Conservation (phyloP, 73 alveolate species). For the Paramecium bursaria region DNA sequence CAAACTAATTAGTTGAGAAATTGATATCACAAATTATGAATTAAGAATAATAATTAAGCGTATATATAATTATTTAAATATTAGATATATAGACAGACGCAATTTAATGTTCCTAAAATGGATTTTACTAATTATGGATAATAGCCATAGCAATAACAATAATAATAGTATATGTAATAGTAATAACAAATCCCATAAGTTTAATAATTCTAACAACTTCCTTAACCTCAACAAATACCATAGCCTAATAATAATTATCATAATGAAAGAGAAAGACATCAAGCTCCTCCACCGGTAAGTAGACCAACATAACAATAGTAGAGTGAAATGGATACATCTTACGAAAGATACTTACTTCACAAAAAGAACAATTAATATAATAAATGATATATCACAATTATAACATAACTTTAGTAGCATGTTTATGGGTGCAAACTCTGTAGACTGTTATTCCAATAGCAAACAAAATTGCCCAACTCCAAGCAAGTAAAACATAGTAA, state of each 20-base stretch:
- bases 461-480: conserved; percentile 58
- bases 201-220: background rate
- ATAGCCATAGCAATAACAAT: background rate
- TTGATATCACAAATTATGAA: conserved; percentile 23
- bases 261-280: background rate
- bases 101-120: background rate
- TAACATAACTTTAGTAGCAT: too few species aligned
- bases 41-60: conserved; percentile 32
- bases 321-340: conserved; percentile 27
- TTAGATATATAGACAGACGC: background rate
- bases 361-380: too few species aligned
- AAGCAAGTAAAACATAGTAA: conserved; percentile 33
- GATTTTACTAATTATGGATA: too few species aligned
- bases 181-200: background rate
- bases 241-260: background rate
- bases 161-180: background rate
- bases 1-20: conserved; percentile 37
- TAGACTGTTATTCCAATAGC: conserved; percentile 47
- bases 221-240: background rate
- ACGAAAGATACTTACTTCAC: conserved; percentile 25
- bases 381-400: too few species aligned
- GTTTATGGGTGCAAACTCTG: background rate
- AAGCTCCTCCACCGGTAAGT: conserved; percentile 11
- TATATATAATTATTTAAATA: background rate
- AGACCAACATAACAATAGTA: conserved; percentile 1